phyloP scores from a whole-genome alignment of 768 basidiomycete genomes.

The Strobilomyces dryophilus region DNA sequence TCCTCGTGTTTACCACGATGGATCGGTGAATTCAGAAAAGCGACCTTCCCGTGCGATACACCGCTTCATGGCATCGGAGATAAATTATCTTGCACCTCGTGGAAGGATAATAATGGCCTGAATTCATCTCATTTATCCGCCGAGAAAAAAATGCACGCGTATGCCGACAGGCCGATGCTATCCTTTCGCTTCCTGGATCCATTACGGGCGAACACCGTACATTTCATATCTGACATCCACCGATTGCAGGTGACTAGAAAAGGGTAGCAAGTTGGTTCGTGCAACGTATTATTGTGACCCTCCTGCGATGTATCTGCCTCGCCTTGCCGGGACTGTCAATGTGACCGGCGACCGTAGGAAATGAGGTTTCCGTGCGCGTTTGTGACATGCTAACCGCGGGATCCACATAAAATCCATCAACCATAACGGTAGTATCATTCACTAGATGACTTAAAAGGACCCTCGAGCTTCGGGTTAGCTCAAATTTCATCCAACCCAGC shows the following conservation, averaged over 20 bases:
- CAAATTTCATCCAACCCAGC: constrained; percentile 16
- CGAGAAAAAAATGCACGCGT: constrained; percentile 9
- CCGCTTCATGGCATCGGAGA: constrained; percentile 28
- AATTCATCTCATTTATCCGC: constrained; percentile 17
- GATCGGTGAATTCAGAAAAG: constrained; percentile 11
- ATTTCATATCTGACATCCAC: constrained; percentile 14
- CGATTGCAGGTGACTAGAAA: constrained; percentile 10
- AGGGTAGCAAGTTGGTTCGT: constrained; percentile 10
- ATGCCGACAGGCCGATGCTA: neutral
- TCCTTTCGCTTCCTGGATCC: neutral
- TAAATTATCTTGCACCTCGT: constrained; percentile 19
- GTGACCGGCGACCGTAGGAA: constrained; percentile 31
- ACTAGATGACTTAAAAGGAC: constrained; percentile 15
- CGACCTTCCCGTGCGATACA: constrained; percentile 21
- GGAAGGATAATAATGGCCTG: constrained; percentile 15
- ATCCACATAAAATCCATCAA: constrained; percentile 29
- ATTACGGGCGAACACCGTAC: constrained; percentile 5
- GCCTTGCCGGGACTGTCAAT: constrained; percentile 32
- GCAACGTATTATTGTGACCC: constrained; percentile 18
- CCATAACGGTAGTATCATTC: constrained; percentile 12
- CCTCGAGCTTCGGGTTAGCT: constrained; percentile 12
- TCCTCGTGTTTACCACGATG: constrained; percentile 34
- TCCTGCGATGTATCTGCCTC: constrained; percentile 31
- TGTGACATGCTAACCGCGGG: constrained; percentile 27
- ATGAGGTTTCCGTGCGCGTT: constrained; percentile 38